Evolutionary conservation across 2,329 filamentous ascomycete species (phyloP), one percentile per base, ranked within the genome.

Genomic region (Fusarium tuaranense): DNA sequence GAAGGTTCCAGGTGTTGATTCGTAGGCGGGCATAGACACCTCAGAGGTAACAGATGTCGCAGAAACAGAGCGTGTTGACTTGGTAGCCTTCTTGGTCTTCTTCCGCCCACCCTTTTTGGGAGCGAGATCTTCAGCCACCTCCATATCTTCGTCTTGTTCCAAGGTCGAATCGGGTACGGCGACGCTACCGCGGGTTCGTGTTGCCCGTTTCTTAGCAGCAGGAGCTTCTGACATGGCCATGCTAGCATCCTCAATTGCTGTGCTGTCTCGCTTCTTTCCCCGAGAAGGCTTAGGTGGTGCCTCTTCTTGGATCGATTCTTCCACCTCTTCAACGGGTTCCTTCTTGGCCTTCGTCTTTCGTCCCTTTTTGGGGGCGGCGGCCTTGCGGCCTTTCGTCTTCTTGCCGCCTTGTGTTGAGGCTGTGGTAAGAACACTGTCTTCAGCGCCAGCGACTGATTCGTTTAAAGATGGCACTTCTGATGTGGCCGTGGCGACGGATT

Each of bases 221-320:
- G 88, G 88, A 0, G 83, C 86, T 64, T 89, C 87, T 5, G 83
- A 80, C 7, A 82, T 78, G 30, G 81, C 84, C 51, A 86, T 70
- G 1, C 79, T 80, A 1, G 86, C 84, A 53, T 89, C 86, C 20
- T 90, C 87, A 55, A 91, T 82, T 12, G 88, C 88, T 36, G 90
- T 89, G 71, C 91, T 94, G 5, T 84, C 81, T 70, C 92, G 87
- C 81, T 94, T 95, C 79, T 87, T 91, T 34, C 90, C 91, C 60
- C 87, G 85, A 2, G 83, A 77, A 2, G 84, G 76, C 74, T 88
- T 87, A 1, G 51, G 27, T 32, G 68, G 67, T 27, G 46, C 59
- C 27, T 79, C 71, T 25, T 79, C 75, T 32, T 78, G 75, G 6
- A 72, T 51, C 8, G 69, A 73, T 18, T 57, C 72, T 16, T 80